Percentiles rank a stretch among this genome's conserved stretches.
Evolutionary conservation across 306 rosid genomes (phyloP).

Genomic region (Sindora glabra): DNA sequence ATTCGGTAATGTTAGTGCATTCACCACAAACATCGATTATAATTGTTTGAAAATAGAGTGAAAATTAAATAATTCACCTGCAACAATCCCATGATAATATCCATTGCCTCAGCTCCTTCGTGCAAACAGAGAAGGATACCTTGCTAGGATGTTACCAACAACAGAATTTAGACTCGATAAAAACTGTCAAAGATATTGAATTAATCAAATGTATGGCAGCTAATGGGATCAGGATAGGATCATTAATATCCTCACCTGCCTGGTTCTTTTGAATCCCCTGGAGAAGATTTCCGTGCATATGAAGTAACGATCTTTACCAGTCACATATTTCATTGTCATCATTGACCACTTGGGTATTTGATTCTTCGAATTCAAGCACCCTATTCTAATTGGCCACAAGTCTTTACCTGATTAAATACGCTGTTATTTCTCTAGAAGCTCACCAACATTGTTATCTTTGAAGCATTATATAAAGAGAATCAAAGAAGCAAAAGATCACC

Average conservation of each 20-base stretch:
- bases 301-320: constrained; percentile 50
- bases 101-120: constrained; percentile 51
- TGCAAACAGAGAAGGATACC: constrained; percentile 68
- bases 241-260: constrained; percentile 31
- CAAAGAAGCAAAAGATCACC: constrained; percentile 33
- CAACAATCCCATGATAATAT: constrained; percentile 56
- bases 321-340: constrained; percentile 47
- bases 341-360: constrained; percentile 60
- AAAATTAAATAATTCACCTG: constrained; percentile 43
- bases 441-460: background rate
- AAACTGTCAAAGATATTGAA: background rate
- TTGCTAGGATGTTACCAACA: constrained; percentile 25
- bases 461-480: constrained; percentile 4
- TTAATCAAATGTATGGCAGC: too few relatives aligned
- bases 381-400: constrained; percentile 73
- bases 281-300: constrained; percentile 43
- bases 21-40: background rate
- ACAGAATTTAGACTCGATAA: background rate
- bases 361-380: constrained; percentile 53
- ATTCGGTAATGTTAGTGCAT: too few relatives aligned
- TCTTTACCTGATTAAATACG: constrained; percentile 42
- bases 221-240: background rate
- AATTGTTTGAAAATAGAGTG: background rate
- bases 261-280: constrained; percentile 32
- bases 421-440: constrained; percentile 13